Conservation (phyloP, 2,329 filamentous ascomycete genomes). For the Xylariales sp. region DNA sequence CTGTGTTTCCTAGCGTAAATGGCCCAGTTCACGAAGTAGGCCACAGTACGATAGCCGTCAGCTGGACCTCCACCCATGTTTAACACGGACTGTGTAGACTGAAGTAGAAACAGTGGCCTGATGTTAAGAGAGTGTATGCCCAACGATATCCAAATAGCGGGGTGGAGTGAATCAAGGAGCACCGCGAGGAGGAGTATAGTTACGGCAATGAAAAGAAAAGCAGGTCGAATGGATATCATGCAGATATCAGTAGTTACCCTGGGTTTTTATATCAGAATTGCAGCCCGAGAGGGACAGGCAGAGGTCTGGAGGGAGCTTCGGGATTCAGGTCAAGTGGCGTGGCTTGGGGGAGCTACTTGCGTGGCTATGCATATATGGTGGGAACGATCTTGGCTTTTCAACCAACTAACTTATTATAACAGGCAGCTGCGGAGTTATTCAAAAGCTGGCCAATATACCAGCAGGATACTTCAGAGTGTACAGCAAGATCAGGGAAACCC, state of each 20-base stretch:
- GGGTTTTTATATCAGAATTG: no score
- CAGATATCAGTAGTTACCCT: no score
- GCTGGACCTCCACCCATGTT: conserved; percentile 39
- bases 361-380: conserved; percentile 10
- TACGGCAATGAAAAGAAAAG: conserved; percentile 1
- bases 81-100: not conserved
- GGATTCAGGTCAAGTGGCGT: conserved; percentile 9
- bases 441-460: no score
- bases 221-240: not conserved
- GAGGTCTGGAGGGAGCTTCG: no score
- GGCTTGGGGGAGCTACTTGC: conserved; percentile 10
- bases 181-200: conserved; percentile 3
- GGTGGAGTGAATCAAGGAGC: conserved; percentile 1
- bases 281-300: no score
- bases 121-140: not conserved
- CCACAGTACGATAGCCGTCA: conserved; percentile 59
- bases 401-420: no score
- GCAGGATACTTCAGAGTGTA: no score
- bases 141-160: conserved; percentile 1
- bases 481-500: no score
- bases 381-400: no score
- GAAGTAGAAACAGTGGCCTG: not conserved
- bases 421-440: no score
- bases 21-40: conserved; percentile 77
- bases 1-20: conserved; percentile 83